Evolutionary conservation across 1,284 basidiomycete genomes (phyloP).

Genomic region (Microbotryum scabiosae): DNA sequence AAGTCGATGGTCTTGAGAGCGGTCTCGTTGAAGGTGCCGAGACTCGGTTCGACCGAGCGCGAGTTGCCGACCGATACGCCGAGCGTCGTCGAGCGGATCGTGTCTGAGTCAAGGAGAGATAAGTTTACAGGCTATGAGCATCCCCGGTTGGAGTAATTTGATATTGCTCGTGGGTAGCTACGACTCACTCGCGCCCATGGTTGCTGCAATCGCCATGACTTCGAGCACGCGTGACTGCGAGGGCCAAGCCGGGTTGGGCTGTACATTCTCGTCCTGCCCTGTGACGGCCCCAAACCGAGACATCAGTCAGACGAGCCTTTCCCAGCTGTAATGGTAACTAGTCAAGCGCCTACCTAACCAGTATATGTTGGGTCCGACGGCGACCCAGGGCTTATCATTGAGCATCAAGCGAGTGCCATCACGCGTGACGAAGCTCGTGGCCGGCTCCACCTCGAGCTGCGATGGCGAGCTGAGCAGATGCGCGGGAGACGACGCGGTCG

Average conservation of each 20-base stretch:
- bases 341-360: constrained; percentile 37
- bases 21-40: constrained; percentile 38
- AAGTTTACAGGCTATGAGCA: not conserved
- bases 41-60: constrained; percentile 37
- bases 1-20: constrained; percentile 38
- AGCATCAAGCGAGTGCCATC: constrained; percentile 26
- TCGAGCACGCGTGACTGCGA: constrained; percentile 36
- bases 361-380: constrained; percentile 38
- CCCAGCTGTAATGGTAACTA: no score
- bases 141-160: not conserved
- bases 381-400: constrained; percentile 25
- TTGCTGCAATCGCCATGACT: constrained; percentile 35
- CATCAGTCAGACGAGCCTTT: not conserved
- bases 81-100: constrained; percentile 40
- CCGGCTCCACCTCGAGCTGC: constrained; percentile 1
- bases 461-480: constrained; percentile 19
- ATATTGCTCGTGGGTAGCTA: not conserved
- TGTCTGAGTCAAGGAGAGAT: constrained; percentile 12
- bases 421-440: constrained; percentile 27
- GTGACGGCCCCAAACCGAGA: constrained; percentile 8
- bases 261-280: constrained; percentile 36
- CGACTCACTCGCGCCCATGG: constrained; percentile 39
- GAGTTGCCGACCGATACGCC: constrained; percentile 40
- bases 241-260: constrained; percentile 37
- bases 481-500: constrained; percentile 1